Percentiles rank a stretch among this genome's conserved stretches.
These are phyloP conservation scores for Aspergillus aculeatus DNA, from an alignment of 2,329 filamentous ascomycete species.

Conservation along the genomic window DNA sequence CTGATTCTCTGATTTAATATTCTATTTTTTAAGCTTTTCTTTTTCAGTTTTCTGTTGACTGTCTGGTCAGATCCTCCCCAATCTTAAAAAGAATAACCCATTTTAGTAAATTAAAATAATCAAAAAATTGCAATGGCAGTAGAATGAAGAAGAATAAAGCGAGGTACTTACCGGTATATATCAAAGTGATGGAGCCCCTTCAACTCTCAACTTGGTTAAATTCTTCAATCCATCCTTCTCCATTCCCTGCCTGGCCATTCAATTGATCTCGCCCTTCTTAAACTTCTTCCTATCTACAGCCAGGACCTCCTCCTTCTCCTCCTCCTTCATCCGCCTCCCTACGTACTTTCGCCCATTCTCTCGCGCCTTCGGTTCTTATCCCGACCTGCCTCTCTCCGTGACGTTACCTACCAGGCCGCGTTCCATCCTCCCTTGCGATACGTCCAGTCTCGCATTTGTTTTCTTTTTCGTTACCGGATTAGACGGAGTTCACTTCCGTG, in stretches of 20 bases:
- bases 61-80: slow-evolving; percentile 5
- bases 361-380: slow-evolving; percentile 13
- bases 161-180: slow-evolving; percentile 26
- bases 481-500: slow-evolving; percentile 24
- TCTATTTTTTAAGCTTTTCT: slow-evolving; percentile 9
- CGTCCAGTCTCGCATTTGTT: slow-evolving; percentile 17
- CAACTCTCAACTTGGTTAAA: slow-evolving; percentile 20
- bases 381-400: slow-evolving; percentile 17
- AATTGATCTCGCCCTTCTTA: slow-evolving; percentile 18
- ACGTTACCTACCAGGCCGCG: slow-evolving; percentile 19
- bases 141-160: neutral
- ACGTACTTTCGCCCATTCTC: slow-evolving; percentile 17
- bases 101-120: slow-evolving; percentile 13
- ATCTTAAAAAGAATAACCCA: slow-evolving; percentile 9
- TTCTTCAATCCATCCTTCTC: slow-evolving; percentile 26
- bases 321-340: slow-evolving; percentile 14
- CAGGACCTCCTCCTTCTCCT: slow-evolving; percentile 9
- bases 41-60: slow-evolving; percentile 7
- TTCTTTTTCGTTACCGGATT: slow-evolving; percentile 18
- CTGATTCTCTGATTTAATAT: slow-evolving; percentile 11
- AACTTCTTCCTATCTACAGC: neutral
- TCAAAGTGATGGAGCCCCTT: slow-evolving; percentile 34
- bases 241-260: slow-evolving; percentile 8
- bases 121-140: neutral
- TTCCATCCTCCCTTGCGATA: slow-evolving; percentile 25